Evolutionary conservation across 257 asterid species (phyloP).

Genomic region (Catharanthus roseus): DNA sequence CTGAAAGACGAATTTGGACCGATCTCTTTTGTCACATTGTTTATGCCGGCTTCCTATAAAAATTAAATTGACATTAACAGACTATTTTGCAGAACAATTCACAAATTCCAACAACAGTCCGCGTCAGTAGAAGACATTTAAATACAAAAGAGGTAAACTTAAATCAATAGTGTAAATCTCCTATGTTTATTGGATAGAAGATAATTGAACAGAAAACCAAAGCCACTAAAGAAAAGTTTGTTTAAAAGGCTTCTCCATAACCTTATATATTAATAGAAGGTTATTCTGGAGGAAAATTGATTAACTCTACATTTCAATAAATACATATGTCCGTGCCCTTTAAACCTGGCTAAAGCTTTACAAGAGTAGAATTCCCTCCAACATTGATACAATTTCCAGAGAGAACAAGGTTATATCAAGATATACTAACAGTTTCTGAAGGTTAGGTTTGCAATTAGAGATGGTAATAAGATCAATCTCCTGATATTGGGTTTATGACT

Average conservation of each 20-base stretch:
- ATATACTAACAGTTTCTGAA: background rate
- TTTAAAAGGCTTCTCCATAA: background rate
- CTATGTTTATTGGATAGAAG: background rate
- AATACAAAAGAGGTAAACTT: background rate
- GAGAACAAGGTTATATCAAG: background rate
- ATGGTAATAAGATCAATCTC: background rate
- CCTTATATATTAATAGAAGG: background rate
- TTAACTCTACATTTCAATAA: background rate
- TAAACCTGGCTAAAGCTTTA: background rate
- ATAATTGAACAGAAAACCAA: background rate
- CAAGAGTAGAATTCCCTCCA: background rate
- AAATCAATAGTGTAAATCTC: background rate
- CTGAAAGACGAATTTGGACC: conserved; percentile 20
- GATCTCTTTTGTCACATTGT: conserved; percentile 24
- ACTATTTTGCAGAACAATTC: background rate
- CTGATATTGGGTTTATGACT: background rate
- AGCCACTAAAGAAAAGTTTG: background rate
- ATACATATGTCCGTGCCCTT: background rate
- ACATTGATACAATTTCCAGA: background rate
- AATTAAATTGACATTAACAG: conserved; percentile 8
- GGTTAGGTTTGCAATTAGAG: background rate
- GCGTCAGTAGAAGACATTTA: background rate
- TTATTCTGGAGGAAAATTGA: background rate
- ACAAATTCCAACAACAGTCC: background rate
- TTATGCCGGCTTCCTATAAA: conserved; percentile 36